phyloP scores from a whole-genome alignment of 495 filamentous ascomycete species.

The Aspergillus hancockii region DNA sequence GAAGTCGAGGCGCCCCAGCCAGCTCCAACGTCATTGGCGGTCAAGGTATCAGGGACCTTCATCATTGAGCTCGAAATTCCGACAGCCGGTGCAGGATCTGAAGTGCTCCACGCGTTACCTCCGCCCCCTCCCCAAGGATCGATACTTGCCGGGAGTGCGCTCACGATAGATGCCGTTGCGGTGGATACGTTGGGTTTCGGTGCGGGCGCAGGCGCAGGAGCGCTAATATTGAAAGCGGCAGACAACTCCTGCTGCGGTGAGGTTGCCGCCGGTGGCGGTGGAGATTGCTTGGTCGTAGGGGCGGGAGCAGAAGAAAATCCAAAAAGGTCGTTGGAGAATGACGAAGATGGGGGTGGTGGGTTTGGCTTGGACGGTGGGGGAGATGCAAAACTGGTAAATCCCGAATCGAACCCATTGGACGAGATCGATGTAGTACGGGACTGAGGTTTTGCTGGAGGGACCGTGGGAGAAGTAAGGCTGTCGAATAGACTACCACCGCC shows the following conservation, averaged over 20 bases:
- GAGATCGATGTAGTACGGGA: constrained; percentile 42
- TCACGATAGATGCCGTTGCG: constrained; percentile 34
- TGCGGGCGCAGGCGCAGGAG: constrained; percentile 46
- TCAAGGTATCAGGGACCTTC: constrained; percentile 49
- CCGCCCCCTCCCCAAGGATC: constrained; percentile 54
- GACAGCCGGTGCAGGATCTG: constrained; percentile 39
- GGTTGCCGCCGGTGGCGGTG: constrained; percentile 36
- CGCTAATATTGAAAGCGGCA: constrained; percentile 82
- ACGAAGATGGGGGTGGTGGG: constrained; percentile 43
- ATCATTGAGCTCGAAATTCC: constrained; percentile 37
- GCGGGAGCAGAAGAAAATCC: constrained; percentile 65
- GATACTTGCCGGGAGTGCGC: constrained; percentile 36
- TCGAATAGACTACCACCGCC: constrained; percentile 83
- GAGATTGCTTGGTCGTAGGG: constrained; percentile 38
- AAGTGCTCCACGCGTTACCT: constrained; percentile 52
- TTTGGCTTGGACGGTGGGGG: constrained; percentile 40
- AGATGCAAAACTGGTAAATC: constrained; percentile 48
- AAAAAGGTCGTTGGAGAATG: constrained; percentile 69
- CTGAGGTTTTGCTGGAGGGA: constrained; percentile 48
- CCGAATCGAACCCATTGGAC: constrained; percentile 55
- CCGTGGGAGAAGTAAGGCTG: constrained; percentile 57
- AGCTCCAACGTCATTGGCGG: constrained; percentile 48
- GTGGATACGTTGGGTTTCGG: constrained; percentile 37
- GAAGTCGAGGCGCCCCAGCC: constrained; percentile 56
- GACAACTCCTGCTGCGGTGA: constrained; percentile 46